A percentile compares a stretch with the other conserved stretches of the same genome.
Conservation (phyloP, 2,329 filamentous ascomycete genomes). For the Aspergillus bombycis region DNA sequence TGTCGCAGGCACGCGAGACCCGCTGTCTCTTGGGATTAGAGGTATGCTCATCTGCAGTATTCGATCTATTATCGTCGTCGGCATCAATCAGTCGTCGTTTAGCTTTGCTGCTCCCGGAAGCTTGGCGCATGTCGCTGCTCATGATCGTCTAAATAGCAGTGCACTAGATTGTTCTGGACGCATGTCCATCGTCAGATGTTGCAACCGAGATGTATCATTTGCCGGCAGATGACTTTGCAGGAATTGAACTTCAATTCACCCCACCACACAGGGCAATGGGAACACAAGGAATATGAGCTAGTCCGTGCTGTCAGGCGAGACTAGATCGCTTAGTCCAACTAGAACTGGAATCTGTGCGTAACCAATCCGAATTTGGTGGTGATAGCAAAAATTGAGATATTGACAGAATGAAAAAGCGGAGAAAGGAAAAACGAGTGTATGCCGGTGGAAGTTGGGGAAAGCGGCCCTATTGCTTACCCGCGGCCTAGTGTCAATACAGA, state of each 20-base stretch:
- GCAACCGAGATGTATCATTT: constrained; percentile 33
- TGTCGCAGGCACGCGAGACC: constrained; percentile 70
- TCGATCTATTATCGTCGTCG: constrained; percentile 35
- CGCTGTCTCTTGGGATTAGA: constrained; percentile 61
- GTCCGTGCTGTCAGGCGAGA: neutral
- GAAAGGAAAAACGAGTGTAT: constrained; percentile 21
- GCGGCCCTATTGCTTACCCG: constrained; percentile 22
- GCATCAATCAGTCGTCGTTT: constrained; percentile 35
- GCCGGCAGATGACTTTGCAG: constrained; percentile 27
- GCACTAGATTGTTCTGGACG: constrained; percentile 27
- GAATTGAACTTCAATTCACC: constrained; percentile 11
- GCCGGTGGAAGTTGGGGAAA: constrained; percentile 19
- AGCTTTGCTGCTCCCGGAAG: constrained; percentile 31
- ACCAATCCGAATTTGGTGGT: constrained; percentile 1
- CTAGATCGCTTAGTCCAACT: constrained; percentile 2
- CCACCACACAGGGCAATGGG: constrained; percentile 4
- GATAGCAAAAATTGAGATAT: constrained; percentile 6
- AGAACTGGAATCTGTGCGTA: neutral
- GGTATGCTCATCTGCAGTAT: constrained; percentile 30
- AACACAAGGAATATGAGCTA: neutral
- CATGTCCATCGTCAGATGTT: constrained; percentile 33
- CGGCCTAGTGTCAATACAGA: constrained; percentile 1
- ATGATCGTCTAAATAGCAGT: constrained; percentile 33
- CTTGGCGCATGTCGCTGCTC: constrained; percentile 38
- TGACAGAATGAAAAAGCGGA: constrained; percentile 20